These are phyloP conservation scores for Starmerella apis DNA, from an alignment of 805 yeast genomes.

Conservation along the genomic window DNA sequence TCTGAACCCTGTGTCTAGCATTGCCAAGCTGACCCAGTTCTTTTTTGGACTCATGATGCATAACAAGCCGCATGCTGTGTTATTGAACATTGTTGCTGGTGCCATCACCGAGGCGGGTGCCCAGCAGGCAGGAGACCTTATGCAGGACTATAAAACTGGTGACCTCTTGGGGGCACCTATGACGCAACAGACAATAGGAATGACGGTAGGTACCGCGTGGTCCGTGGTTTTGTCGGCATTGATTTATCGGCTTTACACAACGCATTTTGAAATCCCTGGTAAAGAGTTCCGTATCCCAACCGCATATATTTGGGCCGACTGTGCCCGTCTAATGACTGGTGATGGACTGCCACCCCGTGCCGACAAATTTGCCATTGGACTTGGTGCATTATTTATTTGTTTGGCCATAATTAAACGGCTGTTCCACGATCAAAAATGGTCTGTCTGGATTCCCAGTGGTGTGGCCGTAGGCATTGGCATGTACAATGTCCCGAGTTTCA, in stretches of 20 bases:
- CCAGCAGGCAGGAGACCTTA: slow-evolving; percentile 95
- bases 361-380: slow-evolving; percentile 50
- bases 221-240: slow-evolving; percentile 68
- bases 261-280: slow-evolving; percentile 78
- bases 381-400: slow-evolving; percentile 56
- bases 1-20: slow-evolving; percentile 91
- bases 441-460: slow-evolving; percentile 70
- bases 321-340: slow-evolving; percentile 87
- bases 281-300: slow-evolving; percentile 79
- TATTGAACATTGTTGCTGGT: slow-evolving; percentile 84
- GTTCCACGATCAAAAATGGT: slow-evolving; percentile 12
- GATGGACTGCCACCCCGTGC: slow-evolving; percentile 80
- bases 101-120: slow-evolving; percentile 98
- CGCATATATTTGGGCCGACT: slow-evolving; percentile 92
- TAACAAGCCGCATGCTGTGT: slow-evolving; percentile 65
- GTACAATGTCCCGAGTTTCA: slow-evolving; percentile 86
- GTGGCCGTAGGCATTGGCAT: slow-evolving; percentile 97
- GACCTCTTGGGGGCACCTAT: slow-evolving; percentile 87
- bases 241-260: slow-evolving; percentile 72
- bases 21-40: slow-evolving; percentile 86
- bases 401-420: slow-evolving; percentile 42
- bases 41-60: slow-evolving; percentile 78
- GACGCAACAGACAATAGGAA: slow-evolving; percentile 82
- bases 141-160: slow-evolving; percentile 96
- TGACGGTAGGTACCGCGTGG: slow-evolving; percentile 76